Evolutionary conservation across 495 filamentous ascomycete species (phyloP).

Genomic region (Talaromyces thailandensis): DNA sequence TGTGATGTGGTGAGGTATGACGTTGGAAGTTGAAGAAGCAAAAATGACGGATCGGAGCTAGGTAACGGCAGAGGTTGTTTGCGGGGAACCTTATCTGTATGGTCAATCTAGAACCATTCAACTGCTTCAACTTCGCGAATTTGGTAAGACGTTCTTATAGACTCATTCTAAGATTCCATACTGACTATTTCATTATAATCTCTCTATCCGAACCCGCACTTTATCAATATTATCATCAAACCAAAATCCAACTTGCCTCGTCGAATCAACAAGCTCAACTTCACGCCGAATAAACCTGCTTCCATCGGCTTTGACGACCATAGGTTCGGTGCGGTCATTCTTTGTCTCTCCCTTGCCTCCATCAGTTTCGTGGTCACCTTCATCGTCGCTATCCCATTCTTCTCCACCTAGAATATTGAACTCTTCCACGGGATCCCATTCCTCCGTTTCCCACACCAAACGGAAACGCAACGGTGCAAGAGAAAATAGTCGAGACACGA

Average conservation of each 20-base stretch:
- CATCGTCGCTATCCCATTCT: conserved; percentile 49
- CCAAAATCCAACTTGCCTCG: conserved; percentile 71
- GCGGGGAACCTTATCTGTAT: neutral
- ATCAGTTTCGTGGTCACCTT: conserved; percentile 30
- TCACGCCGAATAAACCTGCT: conserved; percentile 62
- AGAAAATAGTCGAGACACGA: conserved; percentile 63
- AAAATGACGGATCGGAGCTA: neutral
- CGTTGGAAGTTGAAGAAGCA: neutral
- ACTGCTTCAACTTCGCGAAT: neutral
- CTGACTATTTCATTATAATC: neutral
- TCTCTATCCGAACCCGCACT: conserved; percentile 61
- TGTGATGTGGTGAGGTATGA: neutral
- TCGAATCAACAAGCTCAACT: conserved; percentile 73
- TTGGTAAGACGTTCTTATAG: neutral
- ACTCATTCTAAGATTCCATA: neutral
- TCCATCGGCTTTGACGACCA: conserved; percentile 12
- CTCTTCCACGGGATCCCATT: conserved; percentile 65
- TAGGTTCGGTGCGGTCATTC: conserved; percentile 1
- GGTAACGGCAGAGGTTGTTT: neutral
- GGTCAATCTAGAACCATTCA: neutral
- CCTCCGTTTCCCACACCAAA: conserved; percentile 73
- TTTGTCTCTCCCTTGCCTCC: conserved; percentile 7
- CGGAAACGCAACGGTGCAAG: conserved; percentile 52
- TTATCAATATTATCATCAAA: conserved; percentile 55
- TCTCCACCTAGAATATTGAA: conserved; percentile 49